Base-by-base conservation (phyloP, 345 rosid genomes). In the Citrus hindsii region DNA sequence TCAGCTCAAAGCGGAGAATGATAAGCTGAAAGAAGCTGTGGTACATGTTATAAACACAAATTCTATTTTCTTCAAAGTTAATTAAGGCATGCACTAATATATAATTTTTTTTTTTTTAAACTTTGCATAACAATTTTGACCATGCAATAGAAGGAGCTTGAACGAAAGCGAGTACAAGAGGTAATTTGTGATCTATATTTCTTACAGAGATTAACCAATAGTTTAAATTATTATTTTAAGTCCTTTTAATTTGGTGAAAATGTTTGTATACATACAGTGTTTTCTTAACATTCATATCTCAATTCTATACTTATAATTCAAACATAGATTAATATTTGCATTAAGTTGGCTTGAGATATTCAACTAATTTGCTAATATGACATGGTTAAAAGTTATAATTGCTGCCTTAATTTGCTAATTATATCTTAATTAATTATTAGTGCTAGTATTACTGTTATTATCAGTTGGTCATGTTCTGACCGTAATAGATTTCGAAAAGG, bases 1-100 rank as follows among this genome's bases (percentile, higher is more conserved):
- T 77, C 94, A 86, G 40, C 98, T 93, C 9, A 91, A 85, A 61
- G 92, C 91, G 76, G 98, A 95, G 86, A 95, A 95, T 67, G 84
- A 82, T 24, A 89, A 84, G 87, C 88, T 95, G 62, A 91, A 88
- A 77, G 81, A 80, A 78, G 82, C 79, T 67, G 79, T 92, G 98
- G 98, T 92, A 89, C 69, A 10, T 2, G n/a, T 3, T 14, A 53
- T 7, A 28, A 27, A 27, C 37, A 46, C 10, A 37, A 37, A 69
- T 19, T 25, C 60, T 25, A 58, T 19, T 4, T 35, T 63, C 59
- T 10, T 79, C 60, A 46, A 12, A 46, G 21, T n/a, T 42, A 56
- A 10, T 30, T 33, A 63, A 46, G 35, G 30, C 58, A 53, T 18
- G 7, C 1, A 60, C 55, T 69, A 37, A 76, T 60, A 0, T 60